phyloP scores from a whole-genome alignment of 306 rosid genomes.

The Cicer judaicum region DNA sequence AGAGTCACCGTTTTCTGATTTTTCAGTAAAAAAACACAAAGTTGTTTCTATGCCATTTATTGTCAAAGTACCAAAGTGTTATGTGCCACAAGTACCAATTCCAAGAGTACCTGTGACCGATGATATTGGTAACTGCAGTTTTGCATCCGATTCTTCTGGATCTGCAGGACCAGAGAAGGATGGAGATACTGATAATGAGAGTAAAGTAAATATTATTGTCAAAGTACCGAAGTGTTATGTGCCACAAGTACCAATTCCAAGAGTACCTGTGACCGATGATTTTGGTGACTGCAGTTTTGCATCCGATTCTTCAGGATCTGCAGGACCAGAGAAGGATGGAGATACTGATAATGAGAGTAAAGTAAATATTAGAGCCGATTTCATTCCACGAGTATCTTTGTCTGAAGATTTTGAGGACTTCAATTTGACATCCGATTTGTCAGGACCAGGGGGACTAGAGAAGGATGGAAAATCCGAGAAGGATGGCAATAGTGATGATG shows the following conservation, averaged over 20 bases:
- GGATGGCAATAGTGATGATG: conserved; percentile 54
- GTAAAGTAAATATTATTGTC: conserved; percentile 53
- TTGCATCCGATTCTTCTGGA: conserved; percentile 46
- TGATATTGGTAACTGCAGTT: conserved; percentile 49
- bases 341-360: too few relatives aligned
- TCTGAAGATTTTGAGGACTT: conserved; percentile 53
- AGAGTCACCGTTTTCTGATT: conserved; percentile 32
- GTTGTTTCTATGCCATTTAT: conserved; percentile 47
- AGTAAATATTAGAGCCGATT: too few relatives aligned
- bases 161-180: conserved; percentile 52
- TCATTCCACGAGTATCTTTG: too few relatives aligned
- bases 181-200: conserved; percentile 49
- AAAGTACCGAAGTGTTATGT: too few relatives aligned
- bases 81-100: conserved; percentile 44
- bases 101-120: conserved; percentile 55
- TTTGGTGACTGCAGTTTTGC: too few relatives aligned
- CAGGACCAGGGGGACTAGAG: conserved; percentile 48
- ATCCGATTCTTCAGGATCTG: too few relatives aligned
- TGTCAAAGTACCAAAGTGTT: conserved; percentile 60
- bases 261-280: conserved; percentile 51
- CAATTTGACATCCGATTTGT: conserved; percentile 44
- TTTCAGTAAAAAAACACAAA: conserved; percentile 51
- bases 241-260: too few relatives aligned
- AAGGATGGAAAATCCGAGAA: conserved; percentile 34
- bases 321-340: too few relatives aligned